Conservation (phyloP, 2,329 filamentous ascomycete genomes). For the Dothideomycetes sp. region DNA sequence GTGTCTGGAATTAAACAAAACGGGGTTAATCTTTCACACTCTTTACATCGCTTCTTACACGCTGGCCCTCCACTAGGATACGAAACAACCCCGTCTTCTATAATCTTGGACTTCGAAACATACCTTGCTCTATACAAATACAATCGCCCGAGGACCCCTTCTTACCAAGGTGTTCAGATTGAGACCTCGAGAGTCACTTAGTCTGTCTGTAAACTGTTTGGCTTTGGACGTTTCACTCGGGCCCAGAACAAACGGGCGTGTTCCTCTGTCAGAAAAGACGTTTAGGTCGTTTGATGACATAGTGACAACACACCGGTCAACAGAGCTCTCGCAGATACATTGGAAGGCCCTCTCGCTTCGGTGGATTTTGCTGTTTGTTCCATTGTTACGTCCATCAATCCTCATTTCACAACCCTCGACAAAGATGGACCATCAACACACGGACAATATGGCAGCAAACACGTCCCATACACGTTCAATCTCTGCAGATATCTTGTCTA, state of each 20-base stretch:
- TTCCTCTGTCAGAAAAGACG: conserved; percentile 8
- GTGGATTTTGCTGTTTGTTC: conserved; percentile 2
- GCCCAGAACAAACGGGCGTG: conserved; percentile 4
- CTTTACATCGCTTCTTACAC: too few relatives aligned
- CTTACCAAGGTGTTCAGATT: too few relatives aligned
- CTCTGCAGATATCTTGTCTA: conserved; percentile 26
- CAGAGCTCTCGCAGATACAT: conserved; percentile 7
- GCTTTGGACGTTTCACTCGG: conserved; percentile 2
- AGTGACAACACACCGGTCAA: background rate
- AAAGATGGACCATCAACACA: conserved; percentile 5
- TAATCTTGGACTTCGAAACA: too few relatives aligned
- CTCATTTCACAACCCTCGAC: background rate
- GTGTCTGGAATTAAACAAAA: too few relatives aligned
- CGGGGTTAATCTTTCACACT: too few relatives aligned
- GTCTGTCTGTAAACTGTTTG: too few relatives aligned
- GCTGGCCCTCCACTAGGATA: too few relatives aligned
- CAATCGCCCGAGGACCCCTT: too few relatives aligned
- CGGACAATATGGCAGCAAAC: conserved; percentile 8
- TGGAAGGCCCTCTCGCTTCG: background rate
- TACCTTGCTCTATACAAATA: too few relatives aligned
- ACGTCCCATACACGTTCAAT: conserved; percentile 22
- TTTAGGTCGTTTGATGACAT: conserved; percentile 8
- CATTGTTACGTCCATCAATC: background rate
- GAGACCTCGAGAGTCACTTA: too few relatives aligned
- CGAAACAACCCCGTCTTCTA: too few relatives aligned